Conservation (phyloP, 371 early-diverging fungal species). For the Mucor indicus region DNA sequence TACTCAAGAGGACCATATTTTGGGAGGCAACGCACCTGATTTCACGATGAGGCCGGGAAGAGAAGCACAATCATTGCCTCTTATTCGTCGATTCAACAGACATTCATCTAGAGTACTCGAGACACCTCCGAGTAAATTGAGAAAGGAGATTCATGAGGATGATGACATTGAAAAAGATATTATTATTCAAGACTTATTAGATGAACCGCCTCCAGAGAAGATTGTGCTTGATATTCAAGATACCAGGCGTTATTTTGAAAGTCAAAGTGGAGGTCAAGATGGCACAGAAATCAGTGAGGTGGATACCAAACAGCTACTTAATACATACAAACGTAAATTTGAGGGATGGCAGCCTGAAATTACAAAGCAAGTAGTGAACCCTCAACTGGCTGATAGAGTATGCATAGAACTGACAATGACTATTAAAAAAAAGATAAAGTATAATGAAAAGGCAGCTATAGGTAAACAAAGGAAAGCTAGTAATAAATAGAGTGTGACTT, state of each 20-base stretch:
- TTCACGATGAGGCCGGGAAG: constrained; percentile 84
- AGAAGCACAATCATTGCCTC: constrained; percentile 63
- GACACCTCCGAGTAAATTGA: constrained; percentile 29
- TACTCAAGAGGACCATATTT: constrained; percentile 78
- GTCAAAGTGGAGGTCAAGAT: constrained; percentile 53
- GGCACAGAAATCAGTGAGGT: constrained; percentile 19
- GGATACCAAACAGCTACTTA: constrained; percentile 21
- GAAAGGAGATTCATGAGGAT: constrained; percentile 13
- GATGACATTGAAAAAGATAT: constrained; percentile 52
- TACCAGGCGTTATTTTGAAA: constrained; percentile 74
- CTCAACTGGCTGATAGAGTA: constrained; percentile 31
- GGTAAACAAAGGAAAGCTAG: too few species aligned
- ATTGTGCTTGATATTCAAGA: constrained; percentile 72
- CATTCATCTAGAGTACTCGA: constrained; percentile 85
- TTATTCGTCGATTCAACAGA: constrained; percentile 87
- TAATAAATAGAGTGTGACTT: too few species aligned
- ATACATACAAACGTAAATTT: constrained; percentile 30
- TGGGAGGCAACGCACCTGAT: constrained; percentile 82
- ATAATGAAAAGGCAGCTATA: constrained; percentile 22
- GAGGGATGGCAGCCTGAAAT: constrained; percentile 41
- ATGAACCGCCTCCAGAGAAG: constrained; percentile 45
- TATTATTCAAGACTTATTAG: constrained; percentile 63
- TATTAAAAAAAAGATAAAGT: constrained; percentile 33
- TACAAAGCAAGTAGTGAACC: constrained; percentile 33
- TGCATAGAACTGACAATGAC: constrained; percentile 27